Evolutionary conservation across 208 protist species (phyloP).

Genomic region (Leishmania major): DNA sequence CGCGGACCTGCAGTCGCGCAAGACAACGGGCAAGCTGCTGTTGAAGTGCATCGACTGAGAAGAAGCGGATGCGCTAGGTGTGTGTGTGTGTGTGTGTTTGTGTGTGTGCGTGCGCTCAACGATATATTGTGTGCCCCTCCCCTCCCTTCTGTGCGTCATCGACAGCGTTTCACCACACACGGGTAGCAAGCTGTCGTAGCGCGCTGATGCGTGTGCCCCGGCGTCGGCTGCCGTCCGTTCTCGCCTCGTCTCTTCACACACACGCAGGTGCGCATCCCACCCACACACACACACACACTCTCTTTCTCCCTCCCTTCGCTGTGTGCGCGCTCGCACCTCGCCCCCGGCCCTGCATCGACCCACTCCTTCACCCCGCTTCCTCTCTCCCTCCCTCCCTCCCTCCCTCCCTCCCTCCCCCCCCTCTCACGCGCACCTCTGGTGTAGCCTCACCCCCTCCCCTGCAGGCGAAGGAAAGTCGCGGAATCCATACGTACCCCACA

Average conservation of each 20-base stretch:
- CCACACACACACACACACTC: not conserved
- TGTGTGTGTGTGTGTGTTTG: too few relatives aligned
- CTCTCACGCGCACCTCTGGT: not conserved
- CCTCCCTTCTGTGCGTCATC: not conserved
- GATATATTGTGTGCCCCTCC: too few relatives aligned
- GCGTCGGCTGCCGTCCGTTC: too few relatives aligned
- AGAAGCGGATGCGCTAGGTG: not conserved
- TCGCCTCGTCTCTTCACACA: too few relatives aligned
- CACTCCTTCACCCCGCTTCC: not conserved
- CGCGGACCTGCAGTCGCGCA: slow-evolving; percentile 39
- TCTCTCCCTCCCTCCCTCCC: not conserved
- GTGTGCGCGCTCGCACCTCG: not conserved
- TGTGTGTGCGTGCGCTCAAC: not conserved
- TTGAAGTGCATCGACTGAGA: slow-evolving; percentile 27
- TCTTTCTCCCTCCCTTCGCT: not conserved
- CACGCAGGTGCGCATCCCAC: not conserved
- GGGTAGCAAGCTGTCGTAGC: too few relatives aligned
- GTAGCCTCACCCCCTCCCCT: not conserved
- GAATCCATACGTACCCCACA: not conserved
- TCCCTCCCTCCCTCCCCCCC: not conserved
- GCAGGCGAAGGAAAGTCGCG: not conserved
- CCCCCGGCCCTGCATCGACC: not conserved
- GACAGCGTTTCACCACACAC: not conserved
- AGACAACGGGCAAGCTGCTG: slow-evolving; percentile 65
- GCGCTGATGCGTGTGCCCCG: too few relatives aligned